Percentiles rank a stretch among this genome's conserved stretches.
These are phyloP conservation scores for Penicillium steckii DNA, from an alignment of 495 filamentous ascomycete species.

Conservation along the genomic window DNA sequence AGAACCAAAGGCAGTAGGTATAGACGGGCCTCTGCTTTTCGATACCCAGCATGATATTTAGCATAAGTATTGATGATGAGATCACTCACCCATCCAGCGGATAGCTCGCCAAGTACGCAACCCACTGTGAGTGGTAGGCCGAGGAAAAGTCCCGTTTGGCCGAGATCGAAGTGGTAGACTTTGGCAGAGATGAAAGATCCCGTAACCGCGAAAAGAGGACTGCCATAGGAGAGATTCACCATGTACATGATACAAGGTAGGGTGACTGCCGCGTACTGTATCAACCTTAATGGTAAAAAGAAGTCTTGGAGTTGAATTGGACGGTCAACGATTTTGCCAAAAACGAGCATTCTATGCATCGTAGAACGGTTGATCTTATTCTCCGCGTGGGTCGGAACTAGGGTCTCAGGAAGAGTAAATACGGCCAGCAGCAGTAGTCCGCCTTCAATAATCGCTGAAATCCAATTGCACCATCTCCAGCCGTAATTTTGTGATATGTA, in stretches of 20 bases:
- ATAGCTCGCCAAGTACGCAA: background rate
- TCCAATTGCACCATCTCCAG: background rate
- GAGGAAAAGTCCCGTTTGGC: background rate
- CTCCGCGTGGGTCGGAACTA: background rate
- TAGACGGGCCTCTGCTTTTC: background rate
- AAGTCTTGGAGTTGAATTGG: background rate
- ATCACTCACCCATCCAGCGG: background rate
- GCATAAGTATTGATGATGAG: background rate
- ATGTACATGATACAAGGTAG: background rate
- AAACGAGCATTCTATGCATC: background rate
- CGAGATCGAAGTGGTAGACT: background rate
- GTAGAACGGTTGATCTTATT: background rate
- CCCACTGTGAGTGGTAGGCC: background rate
- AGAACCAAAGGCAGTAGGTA: background rate
- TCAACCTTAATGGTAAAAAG: background rate
- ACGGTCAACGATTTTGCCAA: background rate
- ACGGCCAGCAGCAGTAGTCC: background rate
- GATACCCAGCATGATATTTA: background rate
- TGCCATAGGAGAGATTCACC: background rate
- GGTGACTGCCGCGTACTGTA: background rate
- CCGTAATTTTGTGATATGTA: background rate
- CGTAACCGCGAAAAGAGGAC: background rate
- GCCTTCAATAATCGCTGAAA: background rate
- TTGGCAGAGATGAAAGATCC: background rate
- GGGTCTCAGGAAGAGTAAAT: background rate